Conservation (phyloP, 2,329 filamentous ascomycete genomes). For the Penicillium olsonii region DNA sequence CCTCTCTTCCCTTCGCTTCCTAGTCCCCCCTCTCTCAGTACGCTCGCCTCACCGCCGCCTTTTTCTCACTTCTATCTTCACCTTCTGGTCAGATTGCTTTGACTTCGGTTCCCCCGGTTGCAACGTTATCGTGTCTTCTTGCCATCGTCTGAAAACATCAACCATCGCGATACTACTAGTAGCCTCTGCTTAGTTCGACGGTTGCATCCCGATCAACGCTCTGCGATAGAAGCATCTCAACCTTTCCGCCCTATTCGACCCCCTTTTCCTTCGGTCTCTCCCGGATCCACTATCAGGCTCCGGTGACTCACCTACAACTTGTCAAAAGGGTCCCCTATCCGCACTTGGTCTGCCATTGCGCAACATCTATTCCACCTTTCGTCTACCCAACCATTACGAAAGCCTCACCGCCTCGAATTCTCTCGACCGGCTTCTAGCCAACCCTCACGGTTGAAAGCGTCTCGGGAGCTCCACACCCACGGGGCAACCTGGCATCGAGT, state of each 20-base stretch:
- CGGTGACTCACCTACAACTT: slow-evolving; percentile 13
- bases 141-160: slow-evolving; percentile 11
- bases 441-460: slow-evolving; percentile 7
- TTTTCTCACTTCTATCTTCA: slow-evolving; percentile 6
- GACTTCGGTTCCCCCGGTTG: not conserved
- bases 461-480: slow-evolving; percentile 6
- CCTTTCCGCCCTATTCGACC: not conserved
- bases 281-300: slow-evolving; percentile 10
- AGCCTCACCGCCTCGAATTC: not conserved
- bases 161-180: slow-evolving; percentile 12
- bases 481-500: slow-evolving; percentile 28
- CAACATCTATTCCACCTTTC: slow-evolving; percentile 2
- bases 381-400: slow-evolving; percentile 9
- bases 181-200: slow-evolving; percentile 16
- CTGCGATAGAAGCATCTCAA: slow-evolving; percentile 8
- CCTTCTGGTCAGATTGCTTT: slow-evolving; percentile 2
- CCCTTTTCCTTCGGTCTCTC: slow-evolving; percentile 3
- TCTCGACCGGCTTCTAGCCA: slow-evolving; percentile 4
- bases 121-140: slow-evolving; percentile 9
- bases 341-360: not conserved
- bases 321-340: slow-evolving; percentile 1
- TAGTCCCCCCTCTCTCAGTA: slow-evolving; percentile 9
- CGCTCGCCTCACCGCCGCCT: slow-evolving; percentile 13
- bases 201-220: slow-evolving; percentile 1
- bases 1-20: slow-evolving; percentile 11